Base-by-base conservation (phyloP, 768 basidiomycete species). In the Tubosaeta brunneosetosa region DNA sequence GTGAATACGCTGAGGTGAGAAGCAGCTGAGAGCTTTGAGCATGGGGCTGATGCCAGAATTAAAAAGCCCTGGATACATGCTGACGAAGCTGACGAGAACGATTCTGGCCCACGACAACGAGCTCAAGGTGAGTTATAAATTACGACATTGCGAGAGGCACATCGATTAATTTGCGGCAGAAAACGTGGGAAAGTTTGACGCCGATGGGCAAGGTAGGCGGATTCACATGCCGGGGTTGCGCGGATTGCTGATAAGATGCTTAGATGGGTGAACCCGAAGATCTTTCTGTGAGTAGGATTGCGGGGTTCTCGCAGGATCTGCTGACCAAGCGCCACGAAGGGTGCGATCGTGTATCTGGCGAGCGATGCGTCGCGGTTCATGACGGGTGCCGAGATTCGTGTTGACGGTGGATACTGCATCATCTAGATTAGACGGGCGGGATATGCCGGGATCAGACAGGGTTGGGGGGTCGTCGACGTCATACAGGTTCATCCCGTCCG, bases 181-280 rank as follows among this genome's bases (percentile, higher is more conserved):
- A 81, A 73, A 86, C 84, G 40, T 94, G 91, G 92, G 88, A 90
- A 67, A 77, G 74, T 49, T 63, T 91, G 61, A 94, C 91, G 1
- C 92, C 91, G 0, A 87, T 91, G 86, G 89, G 88, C 52, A 81
- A 86, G 69, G 87, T 88, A 65, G 64, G 74, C 17, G n/a, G 4
- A 0, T 4, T 16, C 27, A 27, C 31, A 42, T 32, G 45, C 34
- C 46, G 36, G 22, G 19, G 47, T 34, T 49, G 34, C 42, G 14
- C 29, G 48, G 9, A 14, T 29, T 34, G 12, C 52, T 63, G 31
- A 65, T 54, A 29, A 10, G 50, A 49, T 17, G 14, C n/a, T 26
- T 32, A 89, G 88, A 83, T 97, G 80, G 94, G 91, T 46, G 85
- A 94, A 55, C 94, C 94, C 10, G 90, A 94, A 58, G 95, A 98